Evolutionary conservation across 768 basidiomycete species (phyloP).

Genomic region (Leccinum arenicola): DNA sequence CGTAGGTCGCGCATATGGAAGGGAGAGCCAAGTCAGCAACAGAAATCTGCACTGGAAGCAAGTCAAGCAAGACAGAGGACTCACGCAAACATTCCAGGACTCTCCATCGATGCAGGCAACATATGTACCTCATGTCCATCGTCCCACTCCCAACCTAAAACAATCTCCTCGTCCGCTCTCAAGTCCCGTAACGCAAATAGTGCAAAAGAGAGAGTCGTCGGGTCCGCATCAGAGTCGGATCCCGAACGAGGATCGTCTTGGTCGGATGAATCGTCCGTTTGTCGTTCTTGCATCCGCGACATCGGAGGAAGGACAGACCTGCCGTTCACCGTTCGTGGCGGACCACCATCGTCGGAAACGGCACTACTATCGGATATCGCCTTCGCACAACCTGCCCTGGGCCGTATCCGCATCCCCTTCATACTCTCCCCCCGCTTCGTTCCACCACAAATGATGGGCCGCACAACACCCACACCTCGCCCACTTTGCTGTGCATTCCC

Average conservation of each 20-base stretch:
- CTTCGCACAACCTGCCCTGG: conserved; percentile 16
- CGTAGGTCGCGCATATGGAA: not conserved
- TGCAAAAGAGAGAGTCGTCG: conserved; percentile 60
- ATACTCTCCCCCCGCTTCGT: conserved; percentile 14
- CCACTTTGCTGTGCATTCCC: conserved; percentile 47
- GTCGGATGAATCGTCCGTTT: conserved; percentile 15
- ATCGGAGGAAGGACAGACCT: conserved; percentile 6
- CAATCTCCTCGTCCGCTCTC: conserved; percentile 77
- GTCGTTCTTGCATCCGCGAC: conserved; percentile 10
- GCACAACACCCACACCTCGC: conserved; percentile 51
- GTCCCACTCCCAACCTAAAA: conserved; percentile 97
- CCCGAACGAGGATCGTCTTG: conserved; percentile 14
- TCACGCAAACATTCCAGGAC: conserved; percentile 57
- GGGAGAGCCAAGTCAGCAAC: conserved; percentile 10
- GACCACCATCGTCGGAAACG: not conserved
- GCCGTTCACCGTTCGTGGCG: conserved; percentile 9
- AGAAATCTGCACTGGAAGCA: not conserved
- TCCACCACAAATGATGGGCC: conserved; percentile 40
- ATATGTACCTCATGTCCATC: conserved; percentile 83
- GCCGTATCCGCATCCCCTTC: conserved; percentile 19
- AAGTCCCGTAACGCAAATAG: conserved; percentile 79
- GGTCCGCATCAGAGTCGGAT: conserved; percentile 25
- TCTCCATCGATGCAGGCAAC: conserved; percentile 63
- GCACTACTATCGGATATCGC: conserved; percentile 1
- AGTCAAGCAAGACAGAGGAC: conserved; percentile 25